phyloP scores from a whole-genome alignment of 1,284 basidiomycete genomes.

The Apiotrichum porosum region DNA sequence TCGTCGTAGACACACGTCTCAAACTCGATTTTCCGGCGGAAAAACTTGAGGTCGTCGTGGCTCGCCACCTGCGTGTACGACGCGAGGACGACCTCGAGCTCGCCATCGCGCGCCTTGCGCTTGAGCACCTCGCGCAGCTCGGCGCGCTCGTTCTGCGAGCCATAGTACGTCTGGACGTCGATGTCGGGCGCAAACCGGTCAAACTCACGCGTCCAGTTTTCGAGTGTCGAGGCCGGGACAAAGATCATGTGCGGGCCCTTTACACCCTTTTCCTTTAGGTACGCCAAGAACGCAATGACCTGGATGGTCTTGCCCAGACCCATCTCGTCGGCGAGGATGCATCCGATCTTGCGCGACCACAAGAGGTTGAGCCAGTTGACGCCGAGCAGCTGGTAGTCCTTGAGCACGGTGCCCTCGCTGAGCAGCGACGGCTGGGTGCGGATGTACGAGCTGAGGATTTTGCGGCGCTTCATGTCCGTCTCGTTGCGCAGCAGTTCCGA shows the following conservation, averaged over 20 bases:
- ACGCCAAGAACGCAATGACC: conserved; percentile 92
- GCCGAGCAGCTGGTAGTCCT: conserved; percentile 96
- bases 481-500: conserved; percentile 40
- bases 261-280: conserved; percentile 71
- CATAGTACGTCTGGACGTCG: conserved; percentile 88
- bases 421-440: conserved; percentile 69
- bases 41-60: conserved; percentile 83
- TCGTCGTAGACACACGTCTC: conserved; percentile 94
- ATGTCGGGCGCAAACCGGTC: conserved; percentile 79
- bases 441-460: conserved; percentile 54
- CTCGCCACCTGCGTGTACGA: conserved; percentile 92
- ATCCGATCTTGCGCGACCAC: conserved; percentile 74
- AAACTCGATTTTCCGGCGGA: conserved; percentile 79
- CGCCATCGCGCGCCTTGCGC: conserved; percentile 57
- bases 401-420: conserved; percentile 67
- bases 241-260: conserved; percentile 88
- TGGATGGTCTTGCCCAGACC: conserved; percentile 90
- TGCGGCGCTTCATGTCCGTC: conserved; percentile 33
- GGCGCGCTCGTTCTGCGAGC: conserved; percentile 80
- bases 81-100: conserved; percentile 90
- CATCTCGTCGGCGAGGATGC: conserved; percentile 98
- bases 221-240: conserved; percentile 92
- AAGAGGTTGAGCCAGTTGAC: conserved; percentile 94
- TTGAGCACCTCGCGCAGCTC: conserved; percentile 64
- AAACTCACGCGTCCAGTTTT: conserved; percentile 98